phyloP scores from a whole-genome alignment of 2,329 filamentous ascomycete genomes.

The Monosporascus sp. region DNA sequence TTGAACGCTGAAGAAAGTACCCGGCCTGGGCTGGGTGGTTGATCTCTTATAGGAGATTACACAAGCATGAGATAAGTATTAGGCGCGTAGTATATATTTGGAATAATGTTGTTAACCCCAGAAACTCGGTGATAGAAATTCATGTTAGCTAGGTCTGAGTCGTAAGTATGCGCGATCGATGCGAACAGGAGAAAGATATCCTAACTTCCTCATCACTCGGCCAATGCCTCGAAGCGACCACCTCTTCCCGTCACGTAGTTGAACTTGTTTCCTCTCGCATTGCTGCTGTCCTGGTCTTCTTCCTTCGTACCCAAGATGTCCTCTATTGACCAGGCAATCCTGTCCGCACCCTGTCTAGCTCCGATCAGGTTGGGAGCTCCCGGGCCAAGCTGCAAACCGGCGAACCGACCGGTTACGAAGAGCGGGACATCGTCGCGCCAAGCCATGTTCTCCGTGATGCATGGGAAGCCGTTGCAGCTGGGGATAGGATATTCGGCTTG shows the following conservation, averaged over 20 bases:
- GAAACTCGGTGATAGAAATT: too few relatives aligned
- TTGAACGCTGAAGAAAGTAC: too few relatives aligned
- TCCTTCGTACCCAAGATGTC: constrained; percentile 41
- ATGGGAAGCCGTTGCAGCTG: constrained; percentile 61
- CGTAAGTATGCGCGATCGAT: too few relatives aligned
- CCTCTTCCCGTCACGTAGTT: constrained; percentile 32
- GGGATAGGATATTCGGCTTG: constrained; percentile 54
- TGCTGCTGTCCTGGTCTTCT: constrained; percentile 6
- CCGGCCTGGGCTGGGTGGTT: too few relatives aligned
- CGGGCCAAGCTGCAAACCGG: constrained; percentile 63
- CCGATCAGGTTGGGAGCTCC: constrained; percentile 70
- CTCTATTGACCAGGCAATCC: constrained; percentile 65
- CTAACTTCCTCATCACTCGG: not conserved
- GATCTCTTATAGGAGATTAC: too few relatives aligned
- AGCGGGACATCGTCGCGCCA: constrained; percentile 69
- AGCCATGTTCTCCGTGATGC: constrained; percentile 69
- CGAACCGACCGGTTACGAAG: constrained; percentile 65
- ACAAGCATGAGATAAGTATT: too few relatives aligned
- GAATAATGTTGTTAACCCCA: too few relatives aligned
- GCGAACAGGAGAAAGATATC: too few relatives aligned
- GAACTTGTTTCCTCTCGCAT: constrained; percentile 20
- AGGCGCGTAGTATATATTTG: too few relatives aligned
- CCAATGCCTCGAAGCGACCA: constrained; percentile 32
- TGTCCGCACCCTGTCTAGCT: constrained; percentile 65
- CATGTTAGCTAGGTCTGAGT: too few relatives aligned